phyloP scores from a whole-genome alignment of 768 basidiomycete species.

The Leucogyrophana mollusca region DNA sequence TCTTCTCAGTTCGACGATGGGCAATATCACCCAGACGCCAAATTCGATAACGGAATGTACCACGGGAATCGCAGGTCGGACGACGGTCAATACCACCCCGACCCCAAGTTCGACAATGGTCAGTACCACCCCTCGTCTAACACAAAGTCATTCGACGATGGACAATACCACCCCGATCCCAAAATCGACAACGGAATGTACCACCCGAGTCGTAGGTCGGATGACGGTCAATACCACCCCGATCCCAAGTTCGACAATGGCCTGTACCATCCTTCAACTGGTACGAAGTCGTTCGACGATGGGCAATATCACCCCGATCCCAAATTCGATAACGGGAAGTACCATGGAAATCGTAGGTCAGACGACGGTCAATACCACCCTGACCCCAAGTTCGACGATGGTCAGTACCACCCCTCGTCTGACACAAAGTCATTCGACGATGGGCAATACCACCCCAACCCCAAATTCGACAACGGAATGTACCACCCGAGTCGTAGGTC shows the following conservation, averaged over 20 bases:
- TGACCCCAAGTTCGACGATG: background rate
- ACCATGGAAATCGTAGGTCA: conserved; percentile 1
- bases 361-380: conserved; percentile 8
- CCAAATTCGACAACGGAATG: conserved; percentile 3
- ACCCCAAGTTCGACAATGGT: conserved; percentile 16
- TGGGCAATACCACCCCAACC: conserved; percentile 5
- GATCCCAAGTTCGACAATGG: conserved; percentile 17
- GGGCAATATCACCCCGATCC: background rate
- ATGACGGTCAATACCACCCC: conserved; percentile 1
- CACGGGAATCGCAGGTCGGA: background rate
- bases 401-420: background rate
- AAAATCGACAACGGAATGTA: conserved; percentile 14
- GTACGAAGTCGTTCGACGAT: too few relatives aligned
- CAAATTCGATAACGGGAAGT: conserved; percentile 7
- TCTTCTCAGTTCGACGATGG: conserved; percentile 1
- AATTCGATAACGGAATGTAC: conserved; percentile 14
- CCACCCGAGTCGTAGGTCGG: background rate
- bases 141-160: too few relatives aligned
- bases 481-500: conserved; percentile 1
- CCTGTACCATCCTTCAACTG: conserved; percentile 1
- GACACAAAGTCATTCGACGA: background rate
- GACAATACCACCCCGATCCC: conserved; percentile 1
- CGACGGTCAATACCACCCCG: background rate
- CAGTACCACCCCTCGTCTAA: conserved; percentile 5
- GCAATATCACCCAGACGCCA: conserved; percentile 2